phyloP scores from a whole-genome alignment of 1,284 basidiomycete genomes.

The Leccinum solheimii region DNA sequence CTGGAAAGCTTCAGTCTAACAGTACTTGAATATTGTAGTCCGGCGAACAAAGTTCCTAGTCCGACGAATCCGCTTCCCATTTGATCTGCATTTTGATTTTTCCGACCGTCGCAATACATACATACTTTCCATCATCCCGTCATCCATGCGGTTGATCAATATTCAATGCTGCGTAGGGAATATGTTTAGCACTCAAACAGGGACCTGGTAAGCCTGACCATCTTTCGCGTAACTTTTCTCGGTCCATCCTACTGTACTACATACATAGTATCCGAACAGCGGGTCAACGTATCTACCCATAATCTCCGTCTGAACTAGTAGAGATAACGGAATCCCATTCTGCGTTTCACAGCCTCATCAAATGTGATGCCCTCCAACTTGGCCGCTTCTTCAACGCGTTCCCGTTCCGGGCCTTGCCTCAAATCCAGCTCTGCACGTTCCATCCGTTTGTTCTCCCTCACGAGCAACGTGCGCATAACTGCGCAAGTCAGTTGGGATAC shows the following conservation, averaged over 20 bases:
- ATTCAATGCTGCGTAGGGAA: not conserved
- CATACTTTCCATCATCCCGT: not conserved
- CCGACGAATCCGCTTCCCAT: not conserved
- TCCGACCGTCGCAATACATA: not conserved
- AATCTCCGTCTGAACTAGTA: not conserved
- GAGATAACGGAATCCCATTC: conserved; percentile 1
- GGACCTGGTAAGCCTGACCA: not conserved
- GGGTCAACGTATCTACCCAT: not conserved
- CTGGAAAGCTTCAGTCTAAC: too few relatives aligned
- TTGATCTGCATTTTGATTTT: not conserved
- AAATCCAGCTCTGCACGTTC: not conserved
- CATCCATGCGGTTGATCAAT: not conserved
- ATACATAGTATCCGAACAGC: not conserved
- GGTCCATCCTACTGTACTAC: not conserved
- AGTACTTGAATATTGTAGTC: too few relatives aligned
- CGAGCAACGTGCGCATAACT: conserved; percentile 43
- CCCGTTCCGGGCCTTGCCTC: conserved; percentile 28
- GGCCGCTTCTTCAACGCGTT: conserved; percentile 51
- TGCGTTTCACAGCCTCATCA: not conserved
- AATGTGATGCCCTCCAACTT: conserved; percentile 46
- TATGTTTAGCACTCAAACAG: not conserved
- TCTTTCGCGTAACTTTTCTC: not conserved
- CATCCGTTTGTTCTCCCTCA: conserved; percentile 1
- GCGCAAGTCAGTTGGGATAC: not conserved
- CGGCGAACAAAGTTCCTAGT: not conserved